Base-by-base conservation (phyloP, 2,329 filamentous ascomycete species). In the Ophioceras dolichostomum region DNA sequence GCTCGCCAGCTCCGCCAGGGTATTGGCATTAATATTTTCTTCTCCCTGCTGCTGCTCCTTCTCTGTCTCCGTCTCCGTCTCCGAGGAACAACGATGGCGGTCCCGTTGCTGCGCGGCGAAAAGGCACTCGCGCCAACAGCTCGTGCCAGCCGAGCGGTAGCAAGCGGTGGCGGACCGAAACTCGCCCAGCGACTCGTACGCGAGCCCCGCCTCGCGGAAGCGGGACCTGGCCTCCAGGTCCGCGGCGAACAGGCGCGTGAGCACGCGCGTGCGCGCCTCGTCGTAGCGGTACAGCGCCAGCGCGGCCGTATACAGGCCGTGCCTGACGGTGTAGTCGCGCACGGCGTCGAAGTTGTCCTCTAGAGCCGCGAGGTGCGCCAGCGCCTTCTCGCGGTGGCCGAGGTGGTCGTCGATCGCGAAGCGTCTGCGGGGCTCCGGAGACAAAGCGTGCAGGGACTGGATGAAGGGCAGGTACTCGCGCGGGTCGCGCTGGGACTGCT, bases 401-500 rank as follows among this genome's bases (percentile, higher is more conserved):
- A 98, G 74, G 52, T 94, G 79, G 50, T 96, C 82, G 53, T 98
- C 91, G 37, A 98, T 94, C 30, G 77, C 76, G 47, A 88, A 94
- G 37, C 78, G 73, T 31, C 85, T 77, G 16, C 86, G 76, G 10
- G 83, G 57, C 10, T 75, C 68, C 8, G 8, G 7, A 0, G 81
- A 61, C 47, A 93, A 70, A 42, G 79, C 70, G 54, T 95, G 85
- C 3, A 98, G 70, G 26, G 79, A 79, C 52, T 94, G 88, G 36
- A 98, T 76, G 53, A 96, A 96, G 4, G 91, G 91, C 7, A 96
- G 73, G 49, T 98, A 98, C 56, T 98, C 91, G 47, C 87, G 70
- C 1, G 91, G 91, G 49, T 98, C 91, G 53, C 89, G 85, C 58
- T 98, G 91, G 0, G 88, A 91, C 53, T 95, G 88, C 52, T 98